phyloP scores from a whole-genome alignment of 2,329 filamentous ascomycete species.

The Juglanconis oblonga region DNA sequence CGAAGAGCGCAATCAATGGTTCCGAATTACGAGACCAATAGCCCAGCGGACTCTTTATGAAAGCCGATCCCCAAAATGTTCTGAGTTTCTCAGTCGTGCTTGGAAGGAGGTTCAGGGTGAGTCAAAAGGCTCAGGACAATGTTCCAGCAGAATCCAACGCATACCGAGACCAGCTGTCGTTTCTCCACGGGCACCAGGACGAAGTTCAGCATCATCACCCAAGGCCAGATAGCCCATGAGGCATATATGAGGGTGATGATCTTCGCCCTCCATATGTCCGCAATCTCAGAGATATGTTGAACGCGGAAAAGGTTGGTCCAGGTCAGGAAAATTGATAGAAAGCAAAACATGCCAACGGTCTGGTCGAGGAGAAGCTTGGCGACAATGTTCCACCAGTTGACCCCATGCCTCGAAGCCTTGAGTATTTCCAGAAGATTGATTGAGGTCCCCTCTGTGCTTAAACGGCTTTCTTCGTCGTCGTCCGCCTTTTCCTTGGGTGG shows the following conservation, averaged over 20 bases:
- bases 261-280: conserved; percentile 21
- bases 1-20: neutral
- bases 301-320: conserved; percentile 25
- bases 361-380: conserved; percentile 25
- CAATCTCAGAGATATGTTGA: conserved; percentile 16
- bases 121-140: conserved; percentile 23
- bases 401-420: conserved; percentile 7
- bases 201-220: conserved; percentile 25
- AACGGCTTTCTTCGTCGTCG: conserved; percentile 16
- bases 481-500: conserved; percentile 20
- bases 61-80: neutral
- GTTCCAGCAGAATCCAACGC: conserved; percentile 26
- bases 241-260: conserved; percentile 22
- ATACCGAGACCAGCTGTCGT: conserved; percentile 24
- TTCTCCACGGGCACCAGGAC: conserved; percentile 24
- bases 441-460: conserved; percentile 18
- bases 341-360: conserved; percentile 23
- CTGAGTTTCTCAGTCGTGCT: conserved; percentile 6
- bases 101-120: conserved; percentile 15
- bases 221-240: conserved; percentile 25
- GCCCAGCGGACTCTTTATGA: no score
- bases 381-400: conserved; percentile 23
- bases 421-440: conserved; percentile 10
- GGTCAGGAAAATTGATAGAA: conserved; percentile 22
- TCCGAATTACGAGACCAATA: neutral